These are phyloP conservation scores for Tuber aestivum DNA, from an alignment of 495 filamentous ascomycete genomes.

Conservation along the genomic window DNA sequence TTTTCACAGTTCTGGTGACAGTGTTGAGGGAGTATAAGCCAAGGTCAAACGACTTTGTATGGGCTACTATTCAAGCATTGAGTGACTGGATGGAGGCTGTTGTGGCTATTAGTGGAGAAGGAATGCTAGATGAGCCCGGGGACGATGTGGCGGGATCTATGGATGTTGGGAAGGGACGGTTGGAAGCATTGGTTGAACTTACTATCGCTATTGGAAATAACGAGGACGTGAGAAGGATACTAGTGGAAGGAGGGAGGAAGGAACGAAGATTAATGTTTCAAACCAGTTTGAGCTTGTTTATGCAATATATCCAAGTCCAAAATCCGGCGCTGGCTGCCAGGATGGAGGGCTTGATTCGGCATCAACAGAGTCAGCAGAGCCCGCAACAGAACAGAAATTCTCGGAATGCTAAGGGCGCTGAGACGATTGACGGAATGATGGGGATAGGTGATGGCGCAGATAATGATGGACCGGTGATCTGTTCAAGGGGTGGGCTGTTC, in stretches of 20 bases:
- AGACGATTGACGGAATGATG: constrained; percentile 50
- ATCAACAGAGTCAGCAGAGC: constrained; percentile 51
- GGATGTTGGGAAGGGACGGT: constrained; percentile 45
- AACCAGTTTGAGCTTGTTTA: constrained; percentile 49
- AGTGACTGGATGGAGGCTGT: constrained; percentile 45
- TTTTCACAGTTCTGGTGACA: constrained; percentile 34
- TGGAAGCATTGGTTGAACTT: constrained; percentile 50
- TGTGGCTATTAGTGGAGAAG: constrained; percentile 47
- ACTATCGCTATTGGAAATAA: constrained; percentile 56
- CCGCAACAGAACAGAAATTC: constrained; percentile 49
- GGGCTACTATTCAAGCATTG: constrained; percentile 35
- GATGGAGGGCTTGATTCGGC: constrained; percentile 47
- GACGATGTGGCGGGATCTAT: constrained; percentile 45
- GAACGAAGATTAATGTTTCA: constrained; percentile 34
- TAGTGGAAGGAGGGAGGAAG: constrained; percentile 47
- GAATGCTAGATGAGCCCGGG: constrained; percentile 44
- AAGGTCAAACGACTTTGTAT: constrained; percentile 35
- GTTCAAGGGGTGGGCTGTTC: constrained; percentile 84
- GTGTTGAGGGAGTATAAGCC: constrained; percentile 30
- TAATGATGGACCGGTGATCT: constrained; percentile 60
- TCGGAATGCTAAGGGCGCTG: constrained; percentile 48
- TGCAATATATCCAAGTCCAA: constrained; percentile 33
- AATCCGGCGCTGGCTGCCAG: constrained; percentile 46
- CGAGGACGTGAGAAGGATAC: constrained; percentile 45
- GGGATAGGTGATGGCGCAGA: constrained; percentile 46